A percentile compares a stretch with the other conserved stretches of the same genome.
Conservation (phyloP, 164 flowering plant species). For the Umbilicus rupestris region DNA sequence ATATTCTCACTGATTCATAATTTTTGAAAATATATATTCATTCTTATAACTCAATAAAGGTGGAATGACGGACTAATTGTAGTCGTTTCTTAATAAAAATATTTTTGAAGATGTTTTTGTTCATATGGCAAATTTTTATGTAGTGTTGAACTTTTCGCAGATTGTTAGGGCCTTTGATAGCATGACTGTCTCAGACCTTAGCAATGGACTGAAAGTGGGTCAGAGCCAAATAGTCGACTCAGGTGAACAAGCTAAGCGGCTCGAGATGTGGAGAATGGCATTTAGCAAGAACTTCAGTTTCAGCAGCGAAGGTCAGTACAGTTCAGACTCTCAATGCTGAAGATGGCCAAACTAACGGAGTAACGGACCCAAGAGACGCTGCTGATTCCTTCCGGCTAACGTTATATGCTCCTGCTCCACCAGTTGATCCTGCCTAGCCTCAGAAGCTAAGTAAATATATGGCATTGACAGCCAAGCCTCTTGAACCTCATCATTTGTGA, state of each 20-base stretch:
- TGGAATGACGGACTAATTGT: no score
- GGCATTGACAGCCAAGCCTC: background rate
- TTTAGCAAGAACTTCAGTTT: slow-evolving; percentile 6
- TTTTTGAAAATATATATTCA: no score
- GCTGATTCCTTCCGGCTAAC: background rate
- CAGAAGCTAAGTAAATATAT: background rate
- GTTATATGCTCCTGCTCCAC: background rate
- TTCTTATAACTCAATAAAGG: no score
- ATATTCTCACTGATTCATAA: no score
- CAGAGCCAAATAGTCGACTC: slow-evolving; percentile 6
- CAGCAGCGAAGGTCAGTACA: slow-evolving; percentile 3
- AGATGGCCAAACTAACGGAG: background rate
- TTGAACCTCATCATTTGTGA: no score
- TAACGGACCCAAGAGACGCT: background rate
- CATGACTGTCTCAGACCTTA: slow-evolving; percentile 5
- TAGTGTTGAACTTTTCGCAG: background rate
- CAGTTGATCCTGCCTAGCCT: no score
- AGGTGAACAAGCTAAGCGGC: slow-evolving; percentile 1
- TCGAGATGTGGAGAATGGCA: slow-evolving; percentile 8
- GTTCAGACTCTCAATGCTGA: slow-evolving; percentile 4
- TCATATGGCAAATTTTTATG: background rate
- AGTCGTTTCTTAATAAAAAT: no score
- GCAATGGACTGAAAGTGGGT: slow-evolving; percentile 4
- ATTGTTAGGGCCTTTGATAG: slow-evolving; percentile 3
- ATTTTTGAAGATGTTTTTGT: background rate